A percentile compares a stretch with the other conserved stretches of the same genome.
phyloP scores from a whole-genome alignment of 148 eudicot species.

The Rhododendron ovatum region DNA sequence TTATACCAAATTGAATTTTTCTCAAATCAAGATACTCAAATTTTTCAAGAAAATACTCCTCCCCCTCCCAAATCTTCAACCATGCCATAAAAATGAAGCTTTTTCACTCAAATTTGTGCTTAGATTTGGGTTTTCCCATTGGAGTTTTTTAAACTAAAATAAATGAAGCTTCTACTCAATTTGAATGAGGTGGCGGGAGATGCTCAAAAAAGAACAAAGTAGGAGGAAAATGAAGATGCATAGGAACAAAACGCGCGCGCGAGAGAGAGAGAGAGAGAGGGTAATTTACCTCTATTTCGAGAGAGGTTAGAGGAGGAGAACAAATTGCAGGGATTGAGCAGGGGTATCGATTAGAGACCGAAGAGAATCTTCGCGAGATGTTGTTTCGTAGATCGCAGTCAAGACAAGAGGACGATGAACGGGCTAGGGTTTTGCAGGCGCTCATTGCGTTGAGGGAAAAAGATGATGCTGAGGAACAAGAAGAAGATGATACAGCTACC shows the following conservation, averaged over 20 bases:
- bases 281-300: constrained; percentile 21
- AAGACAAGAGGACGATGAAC: constrained; percentile 33
- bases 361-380: constrained; percentile 5
- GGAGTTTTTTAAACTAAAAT: not conserved
- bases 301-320: constrained; percentile 6
- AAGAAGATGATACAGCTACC: not conserved
- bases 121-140: not conserved
- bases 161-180: too few relatives aligned
- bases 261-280: not conserved
- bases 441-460: constrained; percentile 27
- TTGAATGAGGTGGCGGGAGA: not conserved
- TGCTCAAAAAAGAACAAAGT: too few relatives aligned
- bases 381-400: constrained; percentile 7
- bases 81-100: not conserved
- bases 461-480: not conserved
- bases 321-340: constrained; percentile 1
- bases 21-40: not conserved
- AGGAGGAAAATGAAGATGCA: not conserved
- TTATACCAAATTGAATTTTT: too few relatives aligned
- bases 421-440: constrained; percentile 60
- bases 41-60: not conserved
- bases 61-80: not conserved
- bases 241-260: not conserved
- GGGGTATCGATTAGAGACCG: not conserved
- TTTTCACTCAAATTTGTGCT: not conserved